Conservation (phyloP, 768 basidiomycete genomes). For the Chiua virens region DNA sequence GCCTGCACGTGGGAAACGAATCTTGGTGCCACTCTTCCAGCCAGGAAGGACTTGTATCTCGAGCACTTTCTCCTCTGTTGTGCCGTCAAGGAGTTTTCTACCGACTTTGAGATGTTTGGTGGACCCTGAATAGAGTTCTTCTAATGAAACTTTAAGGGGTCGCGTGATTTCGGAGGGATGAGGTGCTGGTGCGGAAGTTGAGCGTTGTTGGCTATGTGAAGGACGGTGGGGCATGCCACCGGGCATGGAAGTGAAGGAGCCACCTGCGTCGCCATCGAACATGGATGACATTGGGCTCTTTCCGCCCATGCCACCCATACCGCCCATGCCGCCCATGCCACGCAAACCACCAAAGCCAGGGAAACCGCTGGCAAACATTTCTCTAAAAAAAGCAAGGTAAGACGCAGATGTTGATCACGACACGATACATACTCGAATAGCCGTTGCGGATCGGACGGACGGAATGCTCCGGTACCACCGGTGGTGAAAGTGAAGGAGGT, state of each 20-base stretch:
- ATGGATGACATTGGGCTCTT: conserved; percentile 31
- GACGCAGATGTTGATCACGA: neutral
- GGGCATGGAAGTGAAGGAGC: conserved; percentile 43
- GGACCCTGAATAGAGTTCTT: conserved; percentile 83
- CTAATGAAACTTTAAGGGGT: conserved; percentile 81
- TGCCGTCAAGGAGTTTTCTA: conserved; percentile 67
- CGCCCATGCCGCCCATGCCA: conserved; percentile 35
- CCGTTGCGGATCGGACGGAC: conserved; percentile 79
- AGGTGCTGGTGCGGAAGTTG: conserved; percentile 30
- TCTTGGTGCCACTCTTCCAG: conserved; percentile 96
- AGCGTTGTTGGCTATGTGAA: conserved; percentile 29
- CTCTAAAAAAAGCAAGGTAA: conserved; percentile 36
- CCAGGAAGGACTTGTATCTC: conserved; percentile 82
- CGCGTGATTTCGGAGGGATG: conserved; percentile 64
- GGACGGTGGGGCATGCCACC: conserved; percentile 57
- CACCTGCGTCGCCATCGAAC: conserved; percentile 43
- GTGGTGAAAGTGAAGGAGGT: conserved; percentile 59
- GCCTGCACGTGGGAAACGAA: conserved; percentile 84
- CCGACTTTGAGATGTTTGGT: conserved; percentile 89
- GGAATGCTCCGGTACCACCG: conserved; percentile 53
- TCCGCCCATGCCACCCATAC: conserved; percentile 34
- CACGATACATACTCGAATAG: conserved; percentile 76
- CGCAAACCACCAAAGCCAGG: conserved; percentile 41
- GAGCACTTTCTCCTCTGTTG: conserved; percentile 81
- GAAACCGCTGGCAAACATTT: conserved; percentile 49